Base-by-base conservation (phyloP, 1,284 basidiomycete genomes). In the Microbotryum lychnidis-dioicae region DNA sequence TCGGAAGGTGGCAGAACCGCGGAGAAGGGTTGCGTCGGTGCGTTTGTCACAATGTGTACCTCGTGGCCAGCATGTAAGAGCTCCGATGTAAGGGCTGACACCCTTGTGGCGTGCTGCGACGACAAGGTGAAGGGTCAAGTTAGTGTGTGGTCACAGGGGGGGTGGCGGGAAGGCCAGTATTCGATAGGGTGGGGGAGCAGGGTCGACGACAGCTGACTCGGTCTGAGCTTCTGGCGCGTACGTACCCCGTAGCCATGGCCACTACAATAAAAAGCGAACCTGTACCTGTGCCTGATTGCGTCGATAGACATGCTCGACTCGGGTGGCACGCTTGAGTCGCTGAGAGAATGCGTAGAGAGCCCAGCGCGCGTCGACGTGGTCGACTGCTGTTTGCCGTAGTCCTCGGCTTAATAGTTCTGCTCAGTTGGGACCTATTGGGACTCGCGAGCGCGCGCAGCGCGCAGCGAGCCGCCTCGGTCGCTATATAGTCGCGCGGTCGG, bases 21-120 rank as follows among this genome's bases (percentile, higher is more conserved):
- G 10, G 65, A 56, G 59, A 73, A 73, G 29, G 72, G 68, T 27
- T 62, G 61, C 48, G 62, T 57, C 10, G 70, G 69, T 8, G 72
- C 71, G 61, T 69, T 71, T 4, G 72, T 72, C 44, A 73, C 67
- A 50, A 73, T 70, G 31, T 62, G 63, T 7, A 73, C 70, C 9
- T 55, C 53, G 62, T 73, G 72, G 16, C 64, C 63, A 18, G 60
- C 63, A 16, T 57, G 50, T 6, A 73, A 58, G 25, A 73, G 68
- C 21, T 64, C 65, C 4, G 56, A 50, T 2, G 69, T 70, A 20
- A 72, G 61, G 20, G 71, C 72, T 5, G 68, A 61, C 21, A 72
- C 72, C 42, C 72, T 63, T 3, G 72, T 73, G 3, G 70, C 69
- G 57, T 72, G 72, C 55, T 66, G 49, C 27, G 23, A 23, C 3